Conservation (phyloP, 805 yeast species). For the Kodamaea hsintzibuensis region DNA sequence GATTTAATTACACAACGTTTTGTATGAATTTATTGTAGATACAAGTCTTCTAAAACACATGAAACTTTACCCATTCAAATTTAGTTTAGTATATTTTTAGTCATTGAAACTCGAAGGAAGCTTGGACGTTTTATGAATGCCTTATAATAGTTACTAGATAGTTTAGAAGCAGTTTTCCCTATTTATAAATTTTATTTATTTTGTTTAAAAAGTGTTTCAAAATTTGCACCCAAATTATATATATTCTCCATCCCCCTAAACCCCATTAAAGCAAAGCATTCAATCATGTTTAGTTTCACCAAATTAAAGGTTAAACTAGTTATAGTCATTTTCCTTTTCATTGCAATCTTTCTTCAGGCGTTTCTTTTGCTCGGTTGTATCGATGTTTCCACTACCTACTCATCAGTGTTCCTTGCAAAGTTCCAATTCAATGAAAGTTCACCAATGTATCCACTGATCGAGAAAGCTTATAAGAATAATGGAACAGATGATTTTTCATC, state of each 20-base stretch:
- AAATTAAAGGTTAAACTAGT: slow-evolving; percentile 33
- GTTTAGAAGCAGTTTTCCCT: neutral
- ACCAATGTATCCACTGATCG: slow-evolving; percentile 35
- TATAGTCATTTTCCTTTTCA: slow-evolving; percentile 43
- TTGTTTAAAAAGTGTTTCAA: neutral
- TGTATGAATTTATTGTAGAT: too few relatives aligned
- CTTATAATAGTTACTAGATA: neutral
- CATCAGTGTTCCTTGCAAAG: slow-evolving; percentile 51
- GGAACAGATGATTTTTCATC: slow-evolving; percentile 17
- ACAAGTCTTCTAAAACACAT: too few relatives aligned
- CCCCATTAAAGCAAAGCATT: slow-evolving; percentile 5
- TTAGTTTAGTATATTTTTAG: too few relatives aligned
- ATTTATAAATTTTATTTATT: too few relatives aligned
- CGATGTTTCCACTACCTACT: slow-evolving; percentile 38
- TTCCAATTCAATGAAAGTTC: slow-evolving; percentile 50
- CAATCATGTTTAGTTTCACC: neutral
- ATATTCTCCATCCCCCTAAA: neutral
- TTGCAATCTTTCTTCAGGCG: slow-evolving; percentile 50
- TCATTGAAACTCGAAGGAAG: too few relatives aligned
- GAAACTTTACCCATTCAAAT: too few relatives aligned
- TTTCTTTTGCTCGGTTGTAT: slow-evolving; percentile 61
- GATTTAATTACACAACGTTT: too few relatives aligned
- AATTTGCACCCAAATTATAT: neutral
- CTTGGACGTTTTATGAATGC: neutral
- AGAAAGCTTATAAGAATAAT: slow-evolving; percentile 21